phyloP scores from a whole-genome alignment of 306 rosid species.

The Leucaena leucocephala region DNA sequence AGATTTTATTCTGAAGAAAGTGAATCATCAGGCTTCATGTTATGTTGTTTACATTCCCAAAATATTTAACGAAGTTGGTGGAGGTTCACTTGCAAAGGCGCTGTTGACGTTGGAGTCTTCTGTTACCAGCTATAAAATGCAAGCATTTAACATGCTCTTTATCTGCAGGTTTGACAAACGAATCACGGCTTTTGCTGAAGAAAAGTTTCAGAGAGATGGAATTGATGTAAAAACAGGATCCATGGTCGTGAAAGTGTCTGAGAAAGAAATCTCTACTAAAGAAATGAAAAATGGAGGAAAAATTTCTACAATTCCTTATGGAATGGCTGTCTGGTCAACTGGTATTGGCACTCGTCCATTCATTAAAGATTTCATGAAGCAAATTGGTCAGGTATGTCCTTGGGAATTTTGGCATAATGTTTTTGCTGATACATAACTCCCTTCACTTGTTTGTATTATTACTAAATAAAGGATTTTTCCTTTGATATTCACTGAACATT shows the following conservation, averaged over 20 bases:
- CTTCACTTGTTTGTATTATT: conserved; percentile 16
- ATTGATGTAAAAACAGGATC: conserved; percentile 92
- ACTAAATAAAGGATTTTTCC: too few relatives aligned
- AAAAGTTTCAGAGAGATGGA: conserved; percentile 77
- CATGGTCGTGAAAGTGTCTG: conserved; percentile 89
- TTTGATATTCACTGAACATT: conserved; percentile 1
- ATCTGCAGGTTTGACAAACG: conserved; percentile 91
- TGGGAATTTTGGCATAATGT: conserved; percentile 30
- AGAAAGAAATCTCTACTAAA: conserved; percentile 79
- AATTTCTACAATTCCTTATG: conserved; percentile 74
- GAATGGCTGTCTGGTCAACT: conserved; percentile 99
- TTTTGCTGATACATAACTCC: conserved; percentile 14
- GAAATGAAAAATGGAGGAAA: conserved; percentile 76
- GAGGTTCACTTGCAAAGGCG: background rate
- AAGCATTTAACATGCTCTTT: conserved; percentile 18
- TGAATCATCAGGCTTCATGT: background rate
- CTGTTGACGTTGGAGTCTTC: background rate
- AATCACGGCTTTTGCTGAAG: conserved; percentile 90
- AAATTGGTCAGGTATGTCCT: conserved; percentile 84
- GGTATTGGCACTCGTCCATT: conserved; percentile 95
- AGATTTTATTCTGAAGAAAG: background rate
- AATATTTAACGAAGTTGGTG: background rate
- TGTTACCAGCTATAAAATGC: background rate
- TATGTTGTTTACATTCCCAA: background rate
- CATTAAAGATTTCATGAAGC: conserved; percentile 80